Conservation (phyloP, 495 filamentous ascomycete species). For the Cercophora scortea region DNA sequence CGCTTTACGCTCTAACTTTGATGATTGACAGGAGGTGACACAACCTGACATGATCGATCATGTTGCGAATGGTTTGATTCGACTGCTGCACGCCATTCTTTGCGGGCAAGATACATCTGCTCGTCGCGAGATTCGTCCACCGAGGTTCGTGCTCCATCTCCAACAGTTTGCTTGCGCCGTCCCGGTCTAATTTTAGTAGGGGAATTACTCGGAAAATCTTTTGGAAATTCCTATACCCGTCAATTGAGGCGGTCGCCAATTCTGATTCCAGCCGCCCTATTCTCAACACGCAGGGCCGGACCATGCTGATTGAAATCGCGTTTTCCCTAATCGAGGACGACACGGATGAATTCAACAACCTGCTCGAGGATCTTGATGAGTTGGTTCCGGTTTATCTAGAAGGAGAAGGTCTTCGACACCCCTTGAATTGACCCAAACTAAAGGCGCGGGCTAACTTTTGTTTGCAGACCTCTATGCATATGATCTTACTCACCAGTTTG, state of each 20-base stretch:
- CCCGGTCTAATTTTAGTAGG: constrained; percentile 14
- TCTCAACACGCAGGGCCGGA: constrained; percentile 50
- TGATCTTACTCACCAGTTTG: constrained; percentile 50
- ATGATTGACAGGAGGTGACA: constrained; percentile 34
- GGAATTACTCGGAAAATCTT: constrained; percentile 54
- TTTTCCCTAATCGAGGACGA: constrained; percentile 51
- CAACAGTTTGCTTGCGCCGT: too few relatives aligned
- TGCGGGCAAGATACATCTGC: not conserved
- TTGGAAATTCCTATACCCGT: constrained; percentile 59
- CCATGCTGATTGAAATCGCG: constrained; percentile 57
- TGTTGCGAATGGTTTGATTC: constrained; percentile 40
- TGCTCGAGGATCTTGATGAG: constrained; percentile 46
- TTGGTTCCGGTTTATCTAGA: constrained; percentile 31
- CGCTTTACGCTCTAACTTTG: not conserved
- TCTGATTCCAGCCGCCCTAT: constrained; percentile 22
- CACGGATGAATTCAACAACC: constrained; percentile 32
- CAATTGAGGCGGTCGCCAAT: constrained; percentile 27
- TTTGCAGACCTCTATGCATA: constrained; percentile 36
- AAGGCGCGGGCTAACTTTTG: constrained; percentile 1
- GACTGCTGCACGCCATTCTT: constrained; percentile 17
- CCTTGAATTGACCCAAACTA: too few relatives aligned
- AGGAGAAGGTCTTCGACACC: constrained; percentile 20
- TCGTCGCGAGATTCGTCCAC: constrained; percentile 1
- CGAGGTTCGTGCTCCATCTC: not conserved
- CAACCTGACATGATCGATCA: constrained; percentile 40